Percentiles rank a stretch among this genome's conserved stretches.
Conservation (phyloP, 257 asterid species). For the Scutellaria baicalensis region DNA sequence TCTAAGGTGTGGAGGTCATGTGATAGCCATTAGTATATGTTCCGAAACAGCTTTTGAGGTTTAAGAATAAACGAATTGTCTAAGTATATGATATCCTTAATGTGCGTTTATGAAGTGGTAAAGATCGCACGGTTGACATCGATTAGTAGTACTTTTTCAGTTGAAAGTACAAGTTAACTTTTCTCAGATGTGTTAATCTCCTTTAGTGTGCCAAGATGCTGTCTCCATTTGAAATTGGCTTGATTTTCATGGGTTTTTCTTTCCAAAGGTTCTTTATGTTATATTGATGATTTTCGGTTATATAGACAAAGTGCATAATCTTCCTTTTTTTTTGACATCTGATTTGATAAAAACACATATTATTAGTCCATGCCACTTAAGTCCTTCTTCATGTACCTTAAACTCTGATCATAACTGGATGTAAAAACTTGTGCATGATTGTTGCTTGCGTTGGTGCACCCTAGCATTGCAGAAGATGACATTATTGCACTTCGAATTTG, state of each 20-base stretch:
- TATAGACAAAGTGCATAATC: too few species aligned
- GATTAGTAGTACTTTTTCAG: slow-evolving; percentile 15
- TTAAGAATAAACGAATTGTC: background rate
- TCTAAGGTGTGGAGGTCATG: slow-evolving; percentile 20
- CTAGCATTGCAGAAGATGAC: too few species aligned
- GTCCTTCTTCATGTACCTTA: too few species aligned
- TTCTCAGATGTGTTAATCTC: slow-evolving; percentile 20
- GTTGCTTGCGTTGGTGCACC: too few species aligned
- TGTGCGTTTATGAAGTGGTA: background rate
- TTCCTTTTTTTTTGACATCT: background rate
- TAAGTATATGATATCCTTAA: background rate
- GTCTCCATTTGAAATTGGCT: slow-evolving; percentile 18
- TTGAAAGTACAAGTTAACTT: slow-evolving; percentile 35
- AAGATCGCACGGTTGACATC: slow-evolving; percentile 9
- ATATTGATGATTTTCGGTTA: background rate
- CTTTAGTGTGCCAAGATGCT: slow-evolving; percentile 27
- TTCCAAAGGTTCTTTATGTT: background rate
- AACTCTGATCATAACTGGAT: background rate
- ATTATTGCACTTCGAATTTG: too few species aligned
- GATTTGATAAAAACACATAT: too few species aligned
- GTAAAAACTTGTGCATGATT: background rate
- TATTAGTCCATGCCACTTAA: too few species aligned
- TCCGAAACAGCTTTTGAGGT: slow-evolving; percentile 12
- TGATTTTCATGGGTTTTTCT: background rate
- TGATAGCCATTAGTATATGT: slow-evolving; percentile 8